These are phyloP conservation scores for Hemileccinum rubropunctum DNA, from an alignment of 768 basidiomycete species.

Conservation along the genomic window DNA sequence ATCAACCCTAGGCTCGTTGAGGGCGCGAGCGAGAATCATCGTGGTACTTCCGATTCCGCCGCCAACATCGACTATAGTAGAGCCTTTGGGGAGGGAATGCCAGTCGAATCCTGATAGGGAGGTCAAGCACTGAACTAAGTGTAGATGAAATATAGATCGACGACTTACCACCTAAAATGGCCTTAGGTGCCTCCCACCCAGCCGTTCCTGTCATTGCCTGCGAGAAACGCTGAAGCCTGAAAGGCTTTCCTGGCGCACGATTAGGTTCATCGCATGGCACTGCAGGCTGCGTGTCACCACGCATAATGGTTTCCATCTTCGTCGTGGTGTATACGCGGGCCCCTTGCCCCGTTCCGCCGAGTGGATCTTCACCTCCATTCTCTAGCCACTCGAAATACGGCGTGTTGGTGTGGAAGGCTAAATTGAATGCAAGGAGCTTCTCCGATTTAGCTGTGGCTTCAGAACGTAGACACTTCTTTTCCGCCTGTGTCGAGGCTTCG, in stretches of 20 bases:
- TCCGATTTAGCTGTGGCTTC: slow-evolving; percentile 5
- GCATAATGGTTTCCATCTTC: not conserved
- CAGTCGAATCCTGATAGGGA: slow-evolving; percentile 55
- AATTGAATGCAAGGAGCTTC: slow-evolving; percentile 57
- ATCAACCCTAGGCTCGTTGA: slow-evolving; percentile 18
- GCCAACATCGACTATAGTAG: slow-evolving; percentile 64
- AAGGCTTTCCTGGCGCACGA: slow-evolving; percentile 34
- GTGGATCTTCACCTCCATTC: slow-evolving; percentile 40
- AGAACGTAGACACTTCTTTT: not conserved
- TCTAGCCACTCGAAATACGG: slow-evolving; percentile 78
- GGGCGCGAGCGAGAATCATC: slow-evolving; percentile 41
- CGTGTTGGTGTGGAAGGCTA: slow-evolving; percentile 56
- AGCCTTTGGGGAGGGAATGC: slow-evolving; percentile 45
- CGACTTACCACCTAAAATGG: slow-evolving; percentile 49
- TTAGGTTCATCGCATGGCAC: not conserved
- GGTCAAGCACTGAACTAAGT: not conserved
- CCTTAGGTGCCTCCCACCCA: slow-evolving; percentile 67
- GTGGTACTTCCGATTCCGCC: slow-evolving; percentile 62
- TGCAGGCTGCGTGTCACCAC: not conserved
- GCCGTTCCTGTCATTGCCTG: slow-evolving; percentile 73
- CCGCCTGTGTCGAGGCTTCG: not conserved
- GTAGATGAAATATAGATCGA: not conserved
- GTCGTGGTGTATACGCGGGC: slow-evolving; percentile 7
- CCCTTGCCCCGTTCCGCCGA: slow-evolving; percentile 21
- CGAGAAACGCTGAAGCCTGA: slow-evolving; percentile 66